Evolutionary conservation across 2,329 filamentous ascomycete genomes (phyloP), one percentile per base, ranked within the genome.

Genomic region (Hirsutella minnesotensis): DNA sequence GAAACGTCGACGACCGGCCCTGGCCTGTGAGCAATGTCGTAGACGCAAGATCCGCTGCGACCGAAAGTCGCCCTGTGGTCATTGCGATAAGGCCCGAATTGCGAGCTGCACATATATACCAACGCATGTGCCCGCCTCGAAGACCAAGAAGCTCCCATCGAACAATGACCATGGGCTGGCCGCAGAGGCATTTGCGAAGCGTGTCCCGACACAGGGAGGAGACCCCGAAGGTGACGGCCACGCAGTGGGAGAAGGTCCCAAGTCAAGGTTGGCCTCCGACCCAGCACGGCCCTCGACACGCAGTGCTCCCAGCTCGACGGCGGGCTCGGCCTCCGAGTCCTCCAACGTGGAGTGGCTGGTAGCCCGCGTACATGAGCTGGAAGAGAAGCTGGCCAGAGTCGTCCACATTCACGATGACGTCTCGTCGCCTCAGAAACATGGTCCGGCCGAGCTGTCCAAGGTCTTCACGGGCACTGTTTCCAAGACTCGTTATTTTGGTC

Each of bases 41-140:
- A 68, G 61, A 43, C 73, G 76, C 34, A 83, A 82, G 56, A 72
- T 81, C 45, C 68, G 70, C 38, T 82, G 78, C 52, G 72, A 82
- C 52, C 71, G 74, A 39, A 69, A 70, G 45, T 57, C 61, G 7
- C 79, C 79, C 1, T 82, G 78, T 51, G 68, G 64, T 46, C 76
- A 78, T 45, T 82, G 79, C 51, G 46, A 71, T n/a, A 70, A 71
- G 48, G 73, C 74, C 19, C 69, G 69, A 48, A 72, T 70, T 34
- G 64, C 68, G 5, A 64, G 64, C 18, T 82, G 79, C 51, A 65
- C 72, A 1, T 81, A 78, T 50, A 62, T 59, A 21, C 56, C 64
- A 29, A 51, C 58, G 31, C 60, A 63, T 33, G 47, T 56, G 15
- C 61, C 61, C 2, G 53, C 54, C 4, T 53, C 52, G n/a, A 49